phyloP scores from a whole-genome alignment of 768 basidiomycete species.

The Macrolepiota fuliginosa region DNA sequence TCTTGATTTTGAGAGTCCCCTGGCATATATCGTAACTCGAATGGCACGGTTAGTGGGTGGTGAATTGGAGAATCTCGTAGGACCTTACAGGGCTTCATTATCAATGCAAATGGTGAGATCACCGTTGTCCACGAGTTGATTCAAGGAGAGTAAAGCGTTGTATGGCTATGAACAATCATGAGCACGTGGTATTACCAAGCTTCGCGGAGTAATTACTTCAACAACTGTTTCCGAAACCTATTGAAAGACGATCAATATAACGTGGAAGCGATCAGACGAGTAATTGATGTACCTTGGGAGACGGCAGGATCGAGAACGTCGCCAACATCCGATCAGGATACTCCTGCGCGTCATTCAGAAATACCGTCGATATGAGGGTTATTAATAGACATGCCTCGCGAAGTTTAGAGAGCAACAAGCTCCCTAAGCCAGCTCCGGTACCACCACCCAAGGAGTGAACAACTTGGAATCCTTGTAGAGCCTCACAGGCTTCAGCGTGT shows the following conservation, averaged over 20 bases:
- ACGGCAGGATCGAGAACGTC: slow-evolving; percentile 51
- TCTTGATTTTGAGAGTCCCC: slow-evolving; percentile 61
- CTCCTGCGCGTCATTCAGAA: slow-evolving; percentile 30
- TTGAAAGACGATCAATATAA: background rate
- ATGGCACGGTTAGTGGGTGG: background rate
- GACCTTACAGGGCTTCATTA: slow-evolving; percentile 77
- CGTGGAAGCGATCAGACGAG: too few relatives aligned
- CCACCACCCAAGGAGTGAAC: slow-evolving; percentile 91
- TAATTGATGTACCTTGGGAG: slow-evolving; percentile 38
- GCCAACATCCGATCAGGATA: slow-evolving; percentile 56
- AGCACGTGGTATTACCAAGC: slow-evolving; percentile 30
- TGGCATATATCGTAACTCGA: slow-evolving; percentile 70
- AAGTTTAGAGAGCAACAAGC: slow-evolving; percentile 75
- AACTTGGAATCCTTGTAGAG: slow-evolving; percentile 88
- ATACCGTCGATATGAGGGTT: background rate
- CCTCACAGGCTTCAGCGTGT: slow-evolving; percentile 80
- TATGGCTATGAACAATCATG: slow-evolving; percentile 69
- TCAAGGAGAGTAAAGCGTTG: slow-evolving; percentile 79
- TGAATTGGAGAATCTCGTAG: background rate
- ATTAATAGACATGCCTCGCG: slow-evolving; percentile 54
- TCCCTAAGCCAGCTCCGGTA: slow-evolving; percentile 85
- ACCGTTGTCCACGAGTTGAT: slow-evolving; percentile 87
- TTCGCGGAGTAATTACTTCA: slow-evolving; percentile 43
- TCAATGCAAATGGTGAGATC: slow-evolving; percentile 85
- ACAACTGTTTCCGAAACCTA: slow-evolving; percentile 55